Conservation (phyloP, 345 rosid species). For the Linum tenue region DNA sequence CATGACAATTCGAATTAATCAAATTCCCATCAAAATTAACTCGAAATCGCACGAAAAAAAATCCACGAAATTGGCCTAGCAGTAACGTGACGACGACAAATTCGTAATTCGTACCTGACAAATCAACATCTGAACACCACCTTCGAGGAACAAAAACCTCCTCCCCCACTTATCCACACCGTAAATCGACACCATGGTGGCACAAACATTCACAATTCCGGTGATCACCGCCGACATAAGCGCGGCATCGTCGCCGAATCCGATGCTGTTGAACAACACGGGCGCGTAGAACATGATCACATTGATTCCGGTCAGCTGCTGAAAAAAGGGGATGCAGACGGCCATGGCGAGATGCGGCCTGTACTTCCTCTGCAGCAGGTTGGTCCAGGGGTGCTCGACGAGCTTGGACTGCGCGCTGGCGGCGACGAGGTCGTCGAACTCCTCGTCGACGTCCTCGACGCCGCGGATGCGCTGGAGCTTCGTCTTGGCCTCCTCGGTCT, state of each 20-base stretch:
- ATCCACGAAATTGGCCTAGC: too few relatives aligned
- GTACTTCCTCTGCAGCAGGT: slow-evolving; percentile 66
- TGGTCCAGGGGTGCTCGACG: slow-evolving; percentile 76
- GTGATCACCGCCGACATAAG: slow-evolving; percentile 83
- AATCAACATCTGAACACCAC: slow-evolving; percentile 74
- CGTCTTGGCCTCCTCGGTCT: slow-evolving; percentile 44
- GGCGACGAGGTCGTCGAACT: slow-evolving; percentile 55
- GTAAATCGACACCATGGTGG: slow-evolving; percentile 63
- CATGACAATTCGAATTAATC: too few relatives aligned
- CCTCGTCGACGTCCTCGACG: slow-evolving; percentile 58
- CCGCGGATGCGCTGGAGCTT: slow-evolving; percentile 68
- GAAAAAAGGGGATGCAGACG: slow-evolving; percentile 66
- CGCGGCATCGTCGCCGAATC: slow-evolving; percentile 52
- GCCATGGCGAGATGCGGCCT: slow-evolving; percentile 81
- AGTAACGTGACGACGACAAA: too few relatives aligned
- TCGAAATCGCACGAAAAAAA: background rate
- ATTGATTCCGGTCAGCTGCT: slow-evolving; percentile 78
- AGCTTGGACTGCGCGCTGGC: slow-evolving; percentile 69
- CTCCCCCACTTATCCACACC: slow-evolving; percentile 88
- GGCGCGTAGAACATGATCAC: slow-evolving; percentile 93
- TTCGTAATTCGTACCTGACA: slow-evolving; percentile 48
- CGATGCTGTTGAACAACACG: slow-evolving; percentile 70
- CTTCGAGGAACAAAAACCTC: slow-evolving; percentile 68
- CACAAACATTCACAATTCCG: slow-evolving; percentile 52
- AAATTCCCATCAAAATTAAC: too few relatives aligned